phyloP scores from a whole-genome alignment of 2,329 filamentous ascomycete genomes.

The Monascus ruber region DNA sequence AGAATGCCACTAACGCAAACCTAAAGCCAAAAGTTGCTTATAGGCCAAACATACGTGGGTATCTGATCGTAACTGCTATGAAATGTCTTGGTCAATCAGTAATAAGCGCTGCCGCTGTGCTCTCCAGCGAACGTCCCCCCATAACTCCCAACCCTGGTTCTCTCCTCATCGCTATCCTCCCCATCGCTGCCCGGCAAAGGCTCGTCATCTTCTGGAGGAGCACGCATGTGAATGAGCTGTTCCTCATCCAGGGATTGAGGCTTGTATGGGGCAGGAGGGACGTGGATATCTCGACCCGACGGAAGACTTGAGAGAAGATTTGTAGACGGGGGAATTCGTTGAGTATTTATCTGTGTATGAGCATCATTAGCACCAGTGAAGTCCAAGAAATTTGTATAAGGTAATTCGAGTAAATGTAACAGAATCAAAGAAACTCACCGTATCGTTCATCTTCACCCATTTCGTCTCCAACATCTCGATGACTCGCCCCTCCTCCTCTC shows the following conservation, averaged over 20 bases:
- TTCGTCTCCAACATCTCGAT: conserved; percentile 78
- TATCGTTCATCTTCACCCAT: conserved; percentile 90
- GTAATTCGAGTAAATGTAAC: not conserved
- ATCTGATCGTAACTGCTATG: not conserved
- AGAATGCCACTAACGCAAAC: too few species aligned
- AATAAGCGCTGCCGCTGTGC: conserved; percentile 25
- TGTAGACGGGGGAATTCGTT: conserved; percentile 59
- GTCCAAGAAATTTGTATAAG: not conserved
- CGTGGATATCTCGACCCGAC: conserved; percentile 74
- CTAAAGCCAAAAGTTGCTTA: too few species aligned
- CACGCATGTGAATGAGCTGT: conserved; percentile 48
- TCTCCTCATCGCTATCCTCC: conserved; percentile 34
- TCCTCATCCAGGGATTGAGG: conserved; percentile 55
- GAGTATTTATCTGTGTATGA: conserved; percentile 58
- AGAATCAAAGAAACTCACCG: conserved; percentile 43
- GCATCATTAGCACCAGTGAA: too few species aligned
- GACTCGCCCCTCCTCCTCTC: conserved; percentile 71
- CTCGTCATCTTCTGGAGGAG: conserved; percentile 42
- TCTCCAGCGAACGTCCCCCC: conserved; percentile 22
- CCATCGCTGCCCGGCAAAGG: conserved; percentile 26
- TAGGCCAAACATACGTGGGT: too few species aligned
- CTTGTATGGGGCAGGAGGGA: conserved; percentile 53
- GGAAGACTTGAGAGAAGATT: conserved; percentile 69
- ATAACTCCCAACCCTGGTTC: conserved; percentile 12
- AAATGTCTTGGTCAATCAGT: conserved; percentile 10